Evolutionary conservation across 164 flowering plant species (phyloP), one percentile per base, ranked within the genome.

Genomic region (Chloranthus sessilifolius): DNA sequence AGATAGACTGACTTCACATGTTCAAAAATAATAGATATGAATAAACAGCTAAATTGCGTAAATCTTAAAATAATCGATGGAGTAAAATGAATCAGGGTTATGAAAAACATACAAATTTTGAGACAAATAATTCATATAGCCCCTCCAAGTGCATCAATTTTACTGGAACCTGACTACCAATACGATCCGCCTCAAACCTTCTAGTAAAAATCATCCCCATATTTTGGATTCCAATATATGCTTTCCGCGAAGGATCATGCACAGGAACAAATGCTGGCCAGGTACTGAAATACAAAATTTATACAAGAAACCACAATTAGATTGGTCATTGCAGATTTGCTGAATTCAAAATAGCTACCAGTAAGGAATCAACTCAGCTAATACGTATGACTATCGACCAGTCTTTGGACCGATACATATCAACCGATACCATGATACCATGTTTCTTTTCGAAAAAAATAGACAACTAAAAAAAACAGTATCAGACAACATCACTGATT

Each of bases 201-300:
- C 95, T 74, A 10, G 97, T 94, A 55, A 81, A 88, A 65, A 81
- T 71, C 40, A 89, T 86, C 52, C 97, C 99, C 91, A 87, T 79
- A 61, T 79, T 85, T 66, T 94, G 97, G 56, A 94, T 85, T 23
- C 99, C 99, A 47, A 86, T 87, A 56, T 73, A 87, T 8, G 99
- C 88, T 66, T 81, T 83, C 37, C 99, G 71, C 16, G 95, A 79
- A 58, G 97, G 96, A 57, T 82, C 99, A 64, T 89, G 96, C 47
- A 94, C 95, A 11, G 97, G 99, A 58, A 94, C 99, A 79, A 94
- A 86, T 62, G 97, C 97, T 53, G 99, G 95, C 90, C 94, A 94
- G 56, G 65, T 59, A 60, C 98, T 92, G 83, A 58, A 74, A 40
- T 1, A 25, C 10, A 27, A 38, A 26, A 61, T 17, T 23, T 19